Conservation (phyloP, 2,329 filamentous ascomycete genomes). For the Aspergillus sp. region DNA sequence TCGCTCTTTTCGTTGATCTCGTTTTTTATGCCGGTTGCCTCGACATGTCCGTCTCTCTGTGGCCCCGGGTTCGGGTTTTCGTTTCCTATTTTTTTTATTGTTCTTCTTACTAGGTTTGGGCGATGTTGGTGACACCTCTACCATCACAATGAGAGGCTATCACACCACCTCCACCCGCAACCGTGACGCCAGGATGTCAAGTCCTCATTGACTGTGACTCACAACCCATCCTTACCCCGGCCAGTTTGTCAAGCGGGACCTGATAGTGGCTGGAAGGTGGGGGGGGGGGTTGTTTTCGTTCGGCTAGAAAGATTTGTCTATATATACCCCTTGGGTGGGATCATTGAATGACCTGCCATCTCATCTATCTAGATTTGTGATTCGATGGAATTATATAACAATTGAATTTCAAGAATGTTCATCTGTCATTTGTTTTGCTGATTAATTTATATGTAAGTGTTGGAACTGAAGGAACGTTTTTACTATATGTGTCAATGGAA, state of each 20-base stretch:
- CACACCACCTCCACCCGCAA: background rate
- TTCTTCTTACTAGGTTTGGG: background rate
- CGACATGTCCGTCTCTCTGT: no score
- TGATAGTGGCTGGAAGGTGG: constrained; percentile 6
- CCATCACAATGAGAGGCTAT: background rate
- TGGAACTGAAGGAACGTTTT: no score
- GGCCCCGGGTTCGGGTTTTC: background rate
- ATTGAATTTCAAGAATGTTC: background rate
- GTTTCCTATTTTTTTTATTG: background rate
- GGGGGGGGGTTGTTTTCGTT: constrained; percentile 1
- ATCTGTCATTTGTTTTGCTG: background rate
- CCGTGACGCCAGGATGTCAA: no score
- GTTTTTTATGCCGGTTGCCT: no score
- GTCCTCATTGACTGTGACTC: background rate
- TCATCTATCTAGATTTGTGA: background rate
- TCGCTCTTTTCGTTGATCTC: background rate
- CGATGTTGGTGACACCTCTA: background rate
- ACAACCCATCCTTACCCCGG: constrained; percentile 3
- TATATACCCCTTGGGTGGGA: background rate
- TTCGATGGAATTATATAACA: background rate
- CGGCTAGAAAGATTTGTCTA: background rate
- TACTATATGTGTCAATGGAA: no score
- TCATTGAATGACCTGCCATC: background rate
- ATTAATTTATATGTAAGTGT: no score
- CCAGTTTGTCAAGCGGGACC: constrained; percentile 11